A percentile compares a stretch with the other conserved stretches of the same genome.
Conservation (phyloP, 164 flowering plant genomes). For the Vitis labrusca region DNA sequence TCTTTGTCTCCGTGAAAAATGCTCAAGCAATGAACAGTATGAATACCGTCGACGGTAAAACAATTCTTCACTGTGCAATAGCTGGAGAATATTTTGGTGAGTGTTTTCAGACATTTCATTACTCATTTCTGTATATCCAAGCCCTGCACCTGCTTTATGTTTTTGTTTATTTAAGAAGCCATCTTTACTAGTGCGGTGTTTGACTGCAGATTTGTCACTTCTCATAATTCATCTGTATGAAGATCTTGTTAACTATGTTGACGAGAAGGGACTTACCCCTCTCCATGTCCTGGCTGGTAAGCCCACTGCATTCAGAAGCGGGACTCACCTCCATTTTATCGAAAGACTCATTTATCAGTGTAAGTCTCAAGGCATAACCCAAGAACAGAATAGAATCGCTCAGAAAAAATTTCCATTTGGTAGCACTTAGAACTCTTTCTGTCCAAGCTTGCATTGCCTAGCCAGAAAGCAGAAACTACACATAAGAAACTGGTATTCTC, state of each 20-base stretch:
- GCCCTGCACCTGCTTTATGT: too few species aligned
- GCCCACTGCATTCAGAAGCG: conserved; percentile 35
- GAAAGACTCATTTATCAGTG: conserved; percentile 24
- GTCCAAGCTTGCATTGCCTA: too few species aligned
- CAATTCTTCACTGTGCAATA: conserved; percentile 35
- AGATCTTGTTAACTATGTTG: conserved; percentile 15
- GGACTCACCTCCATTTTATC: conserved; percentile 14
- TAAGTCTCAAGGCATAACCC: conserved; percentile 9
- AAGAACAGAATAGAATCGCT: too few species aligned
- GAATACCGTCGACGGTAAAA: conserved; percentile 17
- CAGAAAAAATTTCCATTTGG: too few species aligned
- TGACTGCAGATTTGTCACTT: conserved; percentile 34
- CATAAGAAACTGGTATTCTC: too few species aligned
- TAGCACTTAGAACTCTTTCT: too few species aligned
- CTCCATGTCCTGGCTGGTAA: conserved; percentile 41
- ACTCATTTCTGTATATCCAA: too few species aligned
- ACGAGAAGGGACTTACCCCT: conserved; percentile 32
- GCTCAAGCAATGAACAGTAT: background rate
- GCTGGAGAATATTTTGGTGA: conserved; percentile 30
- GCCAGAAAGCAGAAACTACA: too few species aligned
- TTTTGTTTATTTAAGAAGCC: too few species aligned
- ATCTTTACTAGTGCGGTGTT: too few species aligned
- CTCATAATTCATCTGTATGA: conserved; percentile 23
- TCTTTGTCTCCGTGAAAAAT: conserved; percentile 15
- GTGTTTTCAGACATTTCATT: background rate